Evolutionary conservation across 495 filamentous ascomycete species (phyloP).

Genomic region (Xeromyces bisporus): DNA sequence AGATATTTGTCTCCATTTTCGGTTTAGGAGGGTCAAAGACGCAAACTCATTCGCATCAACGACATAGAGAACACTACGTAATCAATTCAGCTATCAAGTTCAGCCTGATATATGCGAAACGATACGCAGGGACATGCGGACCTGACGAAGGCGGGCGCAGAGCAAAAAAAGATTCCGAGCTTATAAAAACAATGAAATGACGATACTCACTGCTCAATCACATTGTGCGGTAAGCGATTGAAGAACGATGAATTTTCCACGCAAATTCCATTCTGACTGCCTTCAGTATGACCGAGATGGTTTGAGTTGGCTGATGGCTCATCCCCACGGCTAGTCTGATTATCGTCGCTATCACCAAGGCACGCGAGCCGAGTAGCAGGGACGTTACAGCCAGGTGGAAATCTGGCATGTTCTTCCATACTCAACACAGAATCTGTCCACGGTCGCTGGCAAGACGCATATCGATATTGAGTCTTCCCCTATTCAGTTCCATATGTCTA

Average conservation of each 20-base stretch:
- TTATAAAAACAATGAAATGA: slow-evolving; percentile 1
- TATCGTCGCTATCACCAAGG: background rate
- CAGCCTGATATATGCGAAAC: slow-evolving; percentile 3
- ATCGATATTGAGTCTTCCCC: no score
- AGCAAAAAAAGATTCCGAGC: background rate
- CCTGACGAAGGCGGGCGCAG: background rate
- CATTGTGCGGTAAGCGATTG: slow-evolving; percentile 11
- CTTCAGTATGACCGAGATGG: background rate
- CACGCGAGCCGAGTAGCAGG: background rate
- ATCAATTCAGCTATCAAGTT: slow-evolving; percentile 6
- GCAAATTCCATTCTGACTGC: background rate
- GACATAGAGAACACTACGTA: slow-evolving; percentile 53
- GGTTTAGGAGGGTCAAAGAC: slow-evolving; percentile 65
- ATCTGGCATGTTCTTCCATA: slow-evolving; percentile 14
- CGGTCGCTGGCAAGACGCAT: background rate
- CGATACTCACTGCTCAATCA: slow-evolving; percentile 15
- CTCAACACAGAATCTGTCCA: slow-evolving; percentile 2
- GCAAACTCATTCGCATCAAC: slow-evolving; percentile 67
- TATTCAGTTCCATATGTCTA: no score
- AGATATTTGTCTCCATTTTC: slow-evolving; percentile 58
- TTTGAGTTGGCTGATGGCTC: slow-evolving; percentile 1
- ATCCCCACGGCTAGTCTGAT: background rate
- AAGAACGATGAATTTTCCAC: slow-evolving; percentile 8
- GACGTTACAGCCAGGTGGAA: slow-evolving; percentile 1
- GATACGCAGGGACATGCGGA: background rate